Conservation (phyloP, 768 basidiomycete genomes). For the Lentinula sp. region DNA sequence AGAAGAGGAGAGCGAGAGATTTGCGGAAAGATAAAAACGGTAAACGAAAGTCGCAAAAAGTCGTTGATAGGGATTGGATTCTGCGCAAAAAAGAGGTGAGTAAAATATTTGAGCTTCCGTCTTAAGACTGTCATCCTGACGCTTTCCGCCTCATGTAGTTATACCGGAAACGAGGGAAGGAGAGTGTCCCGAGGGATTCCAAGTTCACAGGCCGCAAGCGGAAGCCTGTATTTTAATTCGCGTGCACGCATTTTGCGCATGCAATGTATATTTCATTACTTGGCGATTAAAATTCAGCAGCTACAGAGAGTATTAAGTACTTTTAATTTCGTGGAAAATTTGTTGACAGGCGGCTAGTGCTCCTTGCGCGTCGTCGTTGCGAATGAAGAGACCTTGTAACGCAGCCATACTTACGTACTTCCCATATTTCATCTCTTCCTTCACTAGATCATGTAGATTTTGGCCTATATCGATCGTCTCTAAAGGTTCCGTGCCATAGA, state of each 20-base stretch:
- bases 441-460: constrained; percentile 48
- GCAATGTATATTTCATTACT: not conserved
- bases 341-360: constrained; percentile 48
- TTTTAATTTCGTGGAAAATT: constrained; percentile 1
- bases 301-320: constrained; percentile 2
- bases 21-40: constrained; percentile 50
- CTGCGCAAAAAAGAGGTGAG: constrained; percentile 92
- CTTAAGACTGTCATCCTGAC: constrained; percentile 1
- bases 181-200: constrained; percentile 77
- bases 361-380: constrained; percentile 45
- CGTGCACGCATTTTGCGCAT: constrained; percentile 9
- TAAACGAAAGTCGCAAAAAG: constrained; percentile 65
- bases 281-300: not conserved
- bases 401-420: constrained; percentile 89
- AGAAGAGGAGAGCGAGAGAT: constrained; percentile 66
- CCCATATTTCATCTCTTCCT: constrained; percentile 43
- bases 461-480: constrained; percentile 40
- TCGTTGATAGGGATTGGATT: constrained; percentile 81
- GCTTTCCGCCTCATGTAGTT: constrained; percentile 37
- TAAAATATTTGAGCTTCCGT: not conserved
- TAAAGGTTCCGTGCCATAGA: constrained; percentile 52
- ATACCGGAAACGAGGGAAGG: constrained; percentile 81
- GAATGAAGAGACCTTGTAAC: constrained; percentile 92
- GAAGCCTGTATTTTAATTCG: constrained; percentile 64
- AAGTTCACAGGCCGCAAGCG: constrained; percentile 93